Evolutionary conservation across 352 stramenopile genomes (phyloP).

Genomic region (Pythium myriotylum): DNA sequence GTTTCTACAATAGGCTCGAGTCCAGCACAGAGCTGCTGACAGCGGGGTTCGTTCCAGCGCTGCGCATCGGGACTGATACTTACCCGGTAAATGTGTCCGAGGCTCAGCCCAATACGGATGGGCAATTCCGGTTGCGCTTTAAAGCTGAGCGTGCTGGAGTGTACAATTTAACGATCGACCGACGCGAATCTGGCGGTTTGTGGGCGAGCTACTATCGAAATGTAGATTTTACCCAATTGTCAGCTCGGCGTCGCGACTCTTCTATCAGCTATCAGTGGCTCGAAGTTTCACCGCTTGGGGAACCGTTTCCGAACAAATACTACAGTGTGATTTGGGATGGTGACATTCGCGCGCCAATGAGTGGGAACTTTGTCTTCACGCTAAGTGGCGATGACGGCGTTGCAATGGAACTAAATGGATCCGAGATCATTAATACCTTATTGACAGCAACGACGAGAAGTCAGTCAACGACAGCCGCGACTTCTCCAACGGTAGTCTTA

Average conservation of each 20-base stretch:
- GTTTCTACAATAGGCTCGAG: constrained; percentile 92
- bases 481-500: constrained; percentile 27
- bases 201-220: constrained; percentile 91
- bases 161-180: constrained; percentile 79
- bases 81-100: constrained; percentile 50
- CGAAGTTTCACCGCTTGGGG: constrained; percentile 55
- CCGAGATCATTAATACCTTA: constrained; percentile 65
- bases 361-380: constrained; percentile 80
- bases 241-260: constrained; percentile 66
- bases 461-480: constrained; percentile 6
- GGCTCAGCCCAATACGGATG: constrained; percentile 82
- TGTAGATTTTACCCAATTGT: constrained; percentile 81
- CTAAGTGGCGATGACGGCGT: constrained; percentile 83
- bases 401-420: constrained; percentile 69
- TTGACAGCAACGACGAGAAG: constrained; percentile 19
- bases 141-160: constrained; percentile 72
- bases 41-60: constrained; percentile 54
- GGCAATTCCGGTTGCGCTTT: constrained; percentile 83
- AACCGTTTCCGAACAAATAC: constrained; percentile 76
- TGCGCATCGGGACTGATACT: constrained; percentile 41
- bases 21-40: constrained; percentile 63
- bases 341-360: constrained; percentile 46
- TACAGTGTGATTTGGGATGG: constrained; percentile 76
- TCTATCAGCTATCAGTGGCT: constrained; percentile 89
- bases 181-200: constrained; percentile 86